Conservation (phyloP, 495 filamentous ascomycete genomes). For the Aspergillus avenaceus region DNA sequence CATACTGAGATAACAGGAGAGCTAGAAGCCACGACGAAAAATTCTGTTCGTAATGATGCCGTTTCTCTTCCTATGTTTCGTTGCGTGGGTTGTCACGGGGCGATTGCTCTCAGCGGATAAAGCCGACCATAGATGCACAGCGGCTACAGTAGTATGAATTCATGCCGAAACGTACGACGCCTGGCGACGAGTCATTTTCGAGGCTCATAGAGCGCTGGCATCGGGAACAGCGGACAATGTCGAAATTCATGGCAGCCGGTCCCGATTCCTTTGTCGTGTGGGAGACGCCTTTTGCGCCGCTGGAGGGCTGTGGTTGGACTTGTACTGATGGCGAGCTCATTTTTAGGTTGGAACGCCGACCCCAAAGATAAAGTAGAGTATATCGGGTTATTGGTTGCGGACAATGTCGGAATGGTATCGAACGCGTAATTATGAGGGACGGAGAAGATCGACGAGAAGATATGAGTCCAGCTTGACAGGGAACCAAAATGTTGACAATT, state of each 20-base stretch:
- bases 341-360: conserved; percentile 1
- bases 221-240: conserved; percentile 46
- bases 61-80: conserved; percentile 5
- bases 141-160: conserved; percentile 78
- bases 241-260: conserved; percentile 23
- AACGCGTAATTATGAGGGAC: too few relatives aligned
- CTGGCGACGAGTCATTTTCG: conserved; percentile 34
- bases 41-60: conserved; percentile 4
- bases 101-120: conserved; percentile 48
- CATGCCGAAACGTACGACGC: conserved; percentile 67
- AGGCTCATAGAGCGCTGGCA: conserved; percentile 48
- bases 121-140: conserved; percentile 70
- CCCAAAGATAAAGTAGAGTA: background rate
- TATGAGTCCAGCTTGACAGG: too few relatives aligned
- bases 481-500: background rate
- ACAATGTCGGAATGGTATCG: too few relatives aligned
- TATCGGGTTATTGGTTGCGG: too few relatives aligned
- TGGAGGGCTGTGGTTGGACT: conserved; percentile 29
- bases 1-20: background rate
- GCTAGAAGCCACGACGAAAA: conserved; percentile 1
- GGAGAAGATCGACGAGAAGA: too few relatives aligned
- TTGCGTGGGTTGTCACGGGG: conserved; percentile 2
- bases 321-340: conserved; percentile 42
- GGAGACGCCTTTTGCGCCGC: conserved; percentile 12
- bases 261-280: conserved; percentile 17